phyloP scores from a whole-genome alignment of 2,329 filamentous ascomycete species.

The Intubia oerlemansii region DNA sequence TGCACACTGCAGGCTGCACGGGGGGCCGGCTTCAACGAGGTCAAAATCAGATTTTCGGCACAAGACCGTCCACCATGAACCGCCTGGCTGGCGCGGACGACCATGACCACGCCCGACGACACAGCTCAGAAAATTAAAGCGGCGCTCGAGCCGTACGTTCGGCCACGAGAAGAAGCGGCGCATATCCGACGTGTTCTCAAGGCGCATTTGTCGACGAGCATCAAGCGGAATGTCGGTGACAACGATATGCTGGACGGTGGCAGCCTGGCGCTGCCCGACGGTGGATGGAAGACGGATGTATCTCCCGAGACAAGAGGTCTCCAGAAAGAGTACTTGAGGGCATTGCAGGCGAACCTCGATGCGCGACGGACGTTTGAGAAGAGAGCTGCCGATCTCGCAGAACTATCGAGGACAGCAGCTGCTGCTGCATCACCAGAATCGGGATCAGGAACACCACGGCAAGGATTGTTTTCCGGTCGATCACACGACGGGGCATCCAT shows the following conservation, averaged over 20 bases:
- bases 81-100: too few relatives aligned
- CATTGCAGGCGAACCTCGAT: slow-evolving; percentile 27
- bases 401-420: background rate
- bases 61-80: too few relatives aligned
- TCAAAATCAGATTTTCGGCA: too few relatives aligned
- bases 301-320: slow-evolving; percentile 21
- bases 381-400: slow-evolving; percentile 8
- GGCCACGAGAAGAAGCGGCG: slow-evolving; percentile 32
- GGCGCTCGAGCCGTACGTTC: slow-evolving; percentile 29
- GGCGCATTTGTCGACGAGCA: slow-evolving; percentile 27
- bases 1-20: too few relatives aligned
- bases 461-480: too few relatives aligned
- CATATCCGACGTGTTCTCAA: slow-evolving; percentile 33
- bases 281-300: slow-evolving; percentile 14
- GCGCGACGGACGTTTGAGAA: slow-evolving; percentile 20
- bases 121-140: slow-evolving; percentile 3
- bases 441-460: background rate
- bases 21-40: too few relatives aligned
- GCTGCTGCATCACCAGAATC: slow-evolving; percentile 2
- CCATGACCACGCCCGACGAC: slow-evolving; percentile 4
- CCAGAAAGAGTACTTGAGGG: slow-evolving; percentile 32
- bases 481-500: background rate
- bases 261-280: slow-evolving; percentile 23
- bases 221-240: slow-evolving; percentile 14
- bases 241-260: slow-evolving; percentile 3